Conservation (phyloP, 2,329 filamentous ascomycete genomes). For the Aspergillus texensis region DNA sequence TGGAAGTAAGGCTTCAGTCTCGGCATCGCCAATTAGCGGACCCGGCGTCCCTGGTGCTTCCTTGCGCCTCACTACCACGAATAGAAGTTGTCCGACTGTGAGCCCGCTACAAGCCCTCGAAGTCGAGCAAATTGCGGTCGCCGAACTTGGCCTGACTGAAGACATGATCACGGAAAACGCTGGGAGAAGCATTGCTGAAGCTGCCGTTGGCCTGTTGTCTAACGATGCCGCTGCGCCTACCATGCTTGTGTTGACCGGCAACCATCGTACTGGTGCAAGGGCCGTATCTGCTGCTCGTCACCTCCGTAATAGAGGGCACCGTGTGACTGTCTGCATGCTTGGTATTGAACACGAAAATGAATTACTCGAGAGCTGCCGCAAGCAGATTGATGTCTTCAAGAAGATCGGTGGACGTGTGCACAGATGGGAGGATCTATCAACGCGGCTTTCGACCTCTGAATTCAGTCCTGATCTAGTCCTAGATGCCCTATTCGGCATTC, state of each 20-base stretch:
- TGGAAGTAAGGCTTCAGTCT: slow-evolving; percentile 39
- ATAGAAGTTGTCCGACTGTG: slow-evolving; percentile 59
- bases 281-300: slow-evolving; percentile 85
- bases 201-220: slow-evolving; percentile 70
- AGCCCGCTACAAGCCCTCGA: slow-evolving; percentile 84
- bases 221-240: slow-evolving; percentile 57
- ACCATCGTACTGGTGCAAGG: slow-evolving; percentile 84
- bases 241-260: slow-evolving; percentile 85
- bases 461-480: slow-evolving; percentile 78
- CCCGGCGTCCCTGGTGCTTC: slow-evolving; percentile 41
- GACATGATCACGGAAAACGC: slow-evolving; percentile 92
- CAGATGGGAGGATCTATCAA: slow-evolving; percentile 61
- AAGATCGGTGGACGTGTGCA: slow-evolving; percentile 77
- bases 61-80: slow-evolving; percentile 58
- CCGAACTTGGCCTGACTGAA: slow-evolving; percentile 82
- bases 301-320: slow-evolving; percentile 78
- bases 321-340: slow-evolving; percentile 80
- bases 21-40: slow-evolving; percentile 47
- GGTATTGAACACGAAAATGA: slow-evolving; percentile 82
- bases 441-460: slow-evolving; percentile 55
- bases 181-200: slow-evolving; percentile 81
- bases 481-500: slow-evolving; percentile 84
- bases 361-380: slow-evolving; percentile 75
- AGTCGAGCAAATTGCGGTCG: slow-evolving; percentile 85
- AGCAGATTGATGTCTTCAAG: slow-evolving; percentile 81